phyloP scores from a whole-genome alignment of 148 eudicot genomes.

The Drosera capensis region DNA sequence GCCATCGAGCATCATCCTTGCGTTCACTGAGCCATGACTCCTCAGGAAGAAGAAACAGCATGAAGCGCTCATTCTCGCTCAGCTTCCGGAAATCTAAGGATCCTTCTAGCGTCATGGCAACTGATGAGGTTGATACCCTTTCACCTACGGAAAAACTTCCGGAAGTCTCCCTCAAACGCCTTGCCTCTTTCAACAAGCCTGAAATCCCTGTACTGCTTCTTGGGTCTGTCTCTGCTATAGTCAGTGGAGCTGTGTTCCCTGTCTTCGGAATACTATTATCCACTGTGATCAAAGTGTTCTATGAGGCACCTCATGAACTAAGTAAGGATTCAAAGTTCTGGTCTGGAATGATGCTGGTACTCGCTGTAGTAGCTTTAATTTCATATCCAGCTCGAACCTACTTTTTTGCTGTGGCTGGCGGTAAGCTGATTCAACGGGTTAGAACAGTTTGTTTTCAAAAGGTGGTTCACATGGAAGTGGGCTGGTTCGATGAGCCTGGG shows the following conservation, averaged over 20 bases:
- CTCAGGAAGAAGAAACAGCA: constrained; percentile 26
- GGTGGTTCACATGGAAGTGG: constrained; percentile 63
- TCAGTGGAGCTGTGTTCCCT: constrained; percentile 29
- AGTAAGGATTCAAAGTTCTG: constrained; percentile 18
- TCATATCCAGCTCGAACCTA: constrained; percentile 19
- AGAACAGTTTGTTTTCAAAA: constrained; percentile 27
- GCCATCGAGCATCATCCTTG: constrained; percentile 26
- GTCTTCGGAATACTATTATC: constrained; percentile 18
- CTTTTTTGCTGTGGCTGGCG: constrained; percentile 41
- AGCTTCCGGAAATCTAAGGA: constrained; percentile 26
- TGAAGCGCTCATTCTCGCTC: constrained; percentile 16
- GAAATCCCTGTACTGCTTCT: constrained; percentile 29
- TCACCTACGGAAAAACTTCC: constrained; percentile 17
- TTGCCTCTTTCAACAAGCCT: constrained; percentile 45
- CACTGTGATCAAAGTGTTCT: constrained; percentile 16
- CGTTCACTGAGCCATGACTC: constrained; percentile 43
- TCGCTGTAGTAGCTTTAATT: constrained; percentile 18
- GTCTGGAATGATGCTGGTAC: constrained; percentile 16
- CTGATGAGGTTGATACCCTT: constrained; percentile 2
- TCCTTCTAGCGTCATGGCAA: constrained; percentile 5
- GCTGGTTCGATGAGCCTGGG: constrained; percentile 66
- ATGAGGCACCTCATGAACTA: constrained; percentile 13
- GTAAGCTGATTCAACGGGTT: constrained; percentile 33
- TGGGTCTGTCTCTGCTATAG: constrained; percentile 27
- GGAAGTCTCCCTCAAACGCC: constrained; percentile 30